Evolutionary conservation across 352 stramenopile genomes (phyloP).

Genomic region (Phytopythium boreale): DNA sequence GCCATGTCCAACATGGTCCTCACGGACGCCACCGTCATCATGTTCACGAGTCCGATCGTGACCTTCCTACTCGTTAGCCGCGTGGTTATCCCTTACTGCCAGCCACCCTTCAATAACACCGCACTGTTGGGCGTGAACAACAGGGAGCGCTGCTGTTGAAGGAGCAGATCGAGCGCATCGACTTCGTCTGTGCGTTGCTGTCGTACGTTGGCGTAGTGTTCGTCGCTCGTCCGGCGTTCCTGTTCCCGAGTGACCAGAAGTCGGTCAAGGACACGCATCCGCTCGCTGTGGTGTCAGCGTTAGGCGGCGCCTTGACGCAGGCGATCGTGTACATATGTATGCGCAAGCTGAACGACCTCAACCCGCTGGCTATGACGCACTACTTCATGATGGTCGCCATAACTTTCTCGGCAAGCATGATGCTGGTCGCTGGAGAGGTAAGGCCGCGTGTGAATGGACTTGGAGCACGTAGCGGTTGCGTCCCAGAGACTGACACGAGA

Average conservation of each 20-base stretch:
- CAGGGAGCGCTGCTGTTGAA: constrained; percentile 43
- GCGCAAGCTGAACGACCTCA: constrained; percentile 44
- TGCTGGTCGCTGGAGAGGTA: constrained; percentile 27
- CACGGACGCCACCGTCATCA: constrained; percentile 62
- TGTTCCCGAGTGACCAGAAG: constrained; percentile 32
- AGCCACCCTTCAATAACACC: neutral
- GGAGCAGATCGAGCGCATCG: constrained; percentile 41
- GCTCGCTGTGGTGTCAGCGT: constrained; percentile 28
- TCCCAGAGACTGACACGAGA: constrained; percentile 6
- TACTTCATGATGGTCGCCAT: constrained; percentile 48
- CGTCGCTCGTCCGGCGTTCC: constrained; percentile 44
- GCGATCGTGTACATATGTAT: constrained; percentile 45
- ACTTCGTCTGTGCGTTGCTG: constrained; percentile 35
- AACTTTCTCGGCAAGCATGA: constrained; percentile 20
- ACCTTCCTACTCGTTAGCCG: constrained; percentile 63
- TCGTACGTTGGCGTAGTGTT: constrained; percentile 58
- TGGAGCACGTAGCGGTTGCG: neutral
- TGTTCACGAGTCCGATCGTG: constrained; percentile 59
- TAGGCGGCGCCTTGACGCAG: constrained; percentile 26
- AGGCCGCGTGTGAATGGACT: neutral
- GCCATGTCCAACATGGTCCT: constrained; percentile 71
- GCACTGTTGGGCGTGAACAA: neutral
- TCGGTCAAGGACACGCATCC: constrained; percentile 16
- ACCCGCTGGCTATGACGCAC: constrained; percentile 38
- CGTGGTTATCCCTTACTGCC: neutral